Evolutionary conservation across 306 rosid species (phyloP), one percentile per base, ranked within the genome.

Genomic region (Purshia tridentata): DNA sequence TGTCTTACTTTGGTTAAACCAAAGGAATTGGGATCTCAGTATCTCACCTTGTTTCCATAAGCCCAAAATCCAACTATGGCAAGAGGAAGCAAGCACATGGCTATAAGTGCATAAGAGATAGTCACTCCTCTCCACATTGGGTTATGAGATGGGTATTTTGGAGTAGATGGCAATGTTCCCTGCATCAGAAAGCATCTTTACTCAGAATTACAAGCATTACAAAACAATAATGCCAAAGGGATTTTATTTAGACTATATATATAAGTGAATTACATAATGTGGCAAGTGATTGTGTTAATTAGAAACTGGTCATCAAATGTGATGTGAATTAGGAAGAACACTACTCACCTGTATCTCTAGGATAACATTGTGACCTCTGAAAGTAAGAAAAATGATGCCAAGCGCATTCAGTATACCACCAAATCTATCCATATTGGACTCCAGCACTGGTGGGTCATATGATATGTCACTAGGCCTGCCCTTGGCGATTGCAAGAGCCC

Each of bases 331-430:
- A 40, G 47, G 9, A 15, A 0, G 16, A 5, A 3, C 19, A 53
- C 77, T 62, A 53, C 79, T 62, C 37, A 72, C 97, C 86, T 92
- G 97, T 22, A 92, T 92, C 78, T 92, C 97, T 42, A 89, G 97
- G 53, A 89, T 45, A 58, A 92, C 61, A 58, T 92, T 92, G 41
- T 92, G 97, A 11, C 97, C 97, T 80, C 88, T 78, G 70, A 87
- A 86, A 6, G 87, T 49, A 8, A 89, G 80, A 9, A 80, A 4
- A 61, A 87, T 78, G 75, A 78, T 80, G 20, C 91, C 97, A 18
- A 92, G 6, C 8, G 93, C 89, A 72, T 84, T 86, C n/a, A 89
- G 0, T 39, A 73, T 42, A 14, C 74, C 68, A 50, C 19, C 61
- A 29, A 78, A 66, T 22, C 75, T 86, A 8, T 62, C 79, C 40